Base-by-base conservation (phyloP, 78 protist species). In the Tieghemostelium lacteum region DNA sequence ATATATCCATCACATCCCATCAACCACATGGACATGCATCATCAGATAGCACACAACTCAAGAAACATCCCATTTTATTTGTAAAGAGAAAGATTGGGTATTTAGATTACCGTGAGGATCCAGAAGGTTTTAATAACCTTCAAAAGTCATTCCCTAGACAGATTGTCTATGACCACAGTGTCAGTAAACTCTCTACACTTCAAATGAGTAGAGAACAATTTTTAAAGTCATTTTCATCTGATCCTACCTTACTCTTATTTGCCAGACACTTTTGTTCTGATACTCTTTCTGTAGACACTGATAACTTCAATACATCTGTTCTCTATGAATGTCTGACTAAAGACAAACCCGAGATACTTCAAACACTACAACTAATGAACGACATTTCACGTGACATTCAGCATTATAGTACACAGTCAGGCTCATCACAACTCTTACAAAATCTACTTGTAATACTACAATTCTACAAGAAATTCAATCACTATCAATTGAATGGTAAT, bases 31-130 rank as follows among this genome's bases (percentile, higher is more conserved):
- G n/a, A 45, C 10, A 6, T 14, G 6, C 52, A 45, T 45, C 52
- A 45, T 45, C 52, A 45, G 6, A 6, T 14, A 14, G n/a, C 6
- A 14, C 52, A 45, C 10, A 6, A 45, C 6, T 45, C 6, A 14
- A 14, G 10, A 45, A 45, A 6, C 52, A 20, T 14, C 85, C 83
- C 34, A 71, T 63, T 8, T 75, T 88, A 24, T 71, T 50, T 73
- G 85, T 88, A 62, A 88, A 88, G 62, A 34, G 87, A n/a, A 88
- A 72, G 57, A 77, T 74, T 63, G 93, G 88, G 8, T 72, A 77
- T 49, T 33, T 88, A 52, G 55, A 77, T 17, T 88, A 88, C 28
- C 57, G 29, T 12, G 87, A 73, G 28, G 93, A 88, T 62, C 93
- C 93, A 26, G 93, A 69, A 54, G 94, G 94, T 20, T 83, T 73